Base-by-base conservation (phyloP, 257 asterid genomes). In the Salvia splendens region DNA sequence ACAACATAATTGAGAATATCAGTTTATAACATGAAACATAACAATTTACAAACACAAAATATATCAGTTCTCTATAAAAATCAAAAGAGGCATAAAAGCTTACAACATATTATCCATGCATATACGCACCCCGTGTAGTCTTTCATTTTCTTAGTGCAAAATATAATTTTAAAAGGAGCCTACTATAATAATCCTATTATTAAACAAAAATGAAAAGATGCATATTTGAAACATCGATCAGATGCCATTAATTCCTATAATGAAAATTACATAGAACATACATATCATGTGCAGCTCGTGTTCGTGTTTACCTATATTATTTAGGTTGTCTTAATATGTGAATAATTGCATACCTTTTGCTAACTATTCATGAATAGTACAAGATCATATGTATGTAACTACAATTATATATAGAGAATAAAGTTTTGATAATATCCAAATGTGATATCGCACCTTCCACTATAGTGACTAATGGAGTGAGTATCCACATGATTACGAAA, bases 401-500 rank as follows among this genome's bases (percentile, higher is more conserved):
- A 3, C 0, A 20, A 32, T 14, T 50, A 61, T 40, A 8, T 40
- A 32, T 33, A 33, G 36, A 41, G 54, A 45, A 54, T 7, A 24
- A 24, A 24, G 9, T 32, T 52, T 54, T 48, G 28, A 68, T 53
- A 74, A 46, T 35, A 16, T 24, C 38, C 49, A 14, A 54, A 33
- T 51, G n/a, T 68, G 68, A 75, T 69, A 64, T 40, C 12, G 45
- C 71, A 75, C 75, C 79, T 64, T 75, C 68, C 72, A 69, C 57
- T 67, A 64, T 63, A 45, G 50, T 65, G 79, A 75, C 79, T 69
- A 57, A 40, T 59, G 62, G 64, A 62, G 49, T 68, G 60, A 61
- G 70, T 54, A 63, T 68, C 71, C 66, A 68, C 70, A 47, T 74
- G 75, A 69, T 69, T 47, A 63, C 38, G 72, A 69, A 63, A 63